Base-by-base conservation (phyloP, 805 yeast species). In the Kregervanrija fluxuum region DNA sequence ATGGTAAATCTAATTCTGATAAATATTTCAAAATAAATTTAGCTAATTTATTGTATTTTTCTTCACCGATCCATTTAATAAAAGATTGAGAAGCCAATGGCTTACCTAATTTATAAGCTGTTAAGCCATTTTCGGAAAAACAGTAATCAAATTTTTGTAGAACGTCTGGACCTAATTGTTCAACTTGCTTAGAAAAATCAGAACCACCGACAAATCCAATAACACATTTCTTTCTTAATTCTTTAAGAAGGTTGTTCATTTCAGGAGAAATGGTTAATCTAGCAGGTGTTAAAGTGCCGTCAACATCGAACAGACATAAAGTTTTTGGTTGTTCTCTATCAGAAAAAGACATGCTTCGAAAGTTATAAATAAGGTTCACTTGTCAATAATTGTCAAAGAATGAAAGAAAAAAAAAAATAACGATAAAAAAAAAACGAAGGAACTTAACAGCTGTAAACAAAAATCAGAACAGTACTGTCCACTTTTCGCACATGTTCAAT, bases 161-260 rank as follows among this genome's bases (percentile, higher is more conserved):
- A 38, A 91, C 79, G 51, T 77, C 75, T 42, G 79, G 68, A 55
- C 99, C 99, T 54, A 93, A 80, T 74, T 93, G 99, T 74, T 93
- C 99, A 59, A 81, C 76, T 75, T 93, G 99, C 73, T 93, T 93
- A 65, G 78, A 71, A 60, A 93, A 80, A 67, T 93, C 98, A 43
- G 95, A 82, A 57, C 99, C 99, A 67, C 99, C 99, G 52, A 93
- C 99, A 60, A 89, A 93, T 46, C 99, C 99, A 71, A 93, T 79
- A 43, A 85, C 96, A 57, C 79, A 91, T 74, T 91, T 90, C 74
- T 88, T 74, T 72, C 96, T 85, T 64, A 93, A 79, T 55, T 82
- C 78, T 49, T 67, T 64, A 59, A 93, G 77, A 37, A 85, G 70
- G 51, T 76, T 67, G 62, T 71, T 77, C 82, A 93, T 84, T 68